Percentiles rank a stretch among this genome's conserved stretches.
These are phyloP conservation scores for Cordia subcordata DNA, from an alignment of 257 asterid species.

Conservation along the genomic window DNA sequence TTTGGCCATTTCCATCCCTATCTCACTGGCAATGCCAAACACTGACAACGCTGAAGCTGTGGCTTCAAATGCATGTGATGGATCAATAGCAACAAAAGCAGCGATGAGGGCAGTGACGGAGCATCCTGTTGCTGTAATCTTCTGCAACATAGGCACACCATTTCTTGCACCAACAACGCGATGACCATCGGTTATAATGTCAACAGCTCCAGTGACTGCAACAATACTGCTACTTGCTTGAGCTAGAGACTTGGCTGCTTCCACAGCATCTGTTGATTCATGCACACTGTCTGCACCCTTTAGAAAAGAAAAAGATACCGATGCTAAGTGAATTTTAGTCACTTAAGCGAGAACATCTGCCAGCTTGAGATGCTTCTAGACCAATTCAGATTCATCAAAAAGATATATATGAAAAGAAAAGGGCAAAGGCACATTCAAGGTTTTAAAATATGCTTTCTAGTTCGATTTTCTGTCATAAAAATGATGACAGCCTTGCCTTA, in stretches of 20 bases:
- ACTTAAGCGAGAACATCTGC: too few species aligned
- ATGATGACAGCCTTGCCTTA: too few species aligned
- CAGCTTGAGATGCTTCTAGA: too few species aligned
- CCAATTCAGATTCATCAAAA: too few species aligned
- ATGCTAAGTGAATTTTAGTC: background rate
- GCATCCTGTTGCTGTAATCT: conserved; percentile 90
- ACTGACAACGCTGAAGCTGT: conserved; percentile 74
- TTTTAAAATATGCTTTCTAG: too few species aligned
- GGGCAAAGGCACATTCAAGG: too few species aligned
- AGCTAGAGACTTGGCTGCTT: conserved; percentile 77
- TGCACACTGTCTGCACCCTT: conserved; percentile 82
- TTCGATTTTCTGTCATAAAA: too few species aligned
- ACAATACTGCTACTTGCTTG: conserved; percentile 45
- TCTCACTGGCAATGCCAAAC: conserved; percentile 74
- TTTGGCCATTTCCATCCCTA: conserved; percentile 50
- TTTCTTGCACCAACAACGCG: conserved; percentile 59
- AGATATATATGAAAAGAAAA: too few species aligned
- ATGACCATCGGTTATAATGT: conserved; percentile 66
- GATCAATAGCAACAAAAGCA: conserved; percentile 71
- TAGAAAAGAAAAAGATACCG: conserved; percentile 6
- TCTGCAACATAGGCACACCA: conserved; percentile 83
- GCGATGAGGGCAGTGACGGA: conserved; percentile 80
- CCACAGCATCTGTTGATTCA: conserved; percentile 66
- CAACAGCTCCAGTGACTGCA: conserved; percentile 86
- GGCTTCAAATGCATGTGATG: conserved; percentile 62